A percentile compares a stretch with the other conserved stretches of the same genome.
phyloP scores from a whole-genome alignment of 2,329 filamentous ascomycete genomes.

The Aspergillus sclerotialis region DNA sequence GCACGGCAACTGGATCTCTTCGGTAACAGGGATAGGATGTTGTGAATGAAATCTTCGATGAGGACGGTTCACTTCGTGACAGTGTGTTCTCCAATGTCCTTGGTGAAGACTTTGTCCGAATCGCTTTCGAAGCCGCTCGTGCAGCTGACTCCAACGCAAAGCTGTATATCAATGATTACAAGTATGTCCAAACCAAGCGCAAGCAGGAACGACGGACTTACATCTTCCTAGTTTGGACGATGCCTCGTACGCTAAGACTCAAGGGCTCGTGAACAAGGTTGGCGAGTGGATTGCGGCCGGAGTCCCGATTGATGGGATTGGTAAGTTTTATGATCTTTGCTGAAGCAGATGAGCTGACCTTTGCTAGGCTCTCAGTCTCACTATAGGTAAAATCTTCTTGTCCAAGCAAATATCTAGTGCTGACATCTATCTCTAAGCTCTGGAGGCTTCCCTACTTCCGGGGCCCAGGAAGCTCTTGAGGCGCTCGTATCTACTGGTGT shows the following conservation, averaged over 20 bases:
- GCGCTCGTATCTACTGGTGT: conserved; percentile 45
- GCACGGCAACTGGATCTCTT: not conserved
- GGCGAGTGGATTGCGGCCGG: conserved; percentile 57
- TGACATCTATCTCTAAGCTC: conserved; percentile 13
- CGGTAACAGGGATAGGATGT: conserved; percentile 16
- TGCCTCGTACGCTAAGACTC: conserved; percentile 52
- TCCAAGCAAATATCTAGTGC: not conserved
- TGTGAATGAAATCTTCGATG: conserved; percentile 32
- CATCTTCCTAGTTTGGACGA: conserved; percentile 54
- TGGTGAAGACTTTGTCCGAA: conserved; percentile 62
- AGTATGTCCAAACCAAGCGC: conserved; percentile 18
- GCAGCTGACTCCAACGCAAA: conserved; percentile 60
- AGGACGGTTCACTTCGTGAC: conserved; percentile 52
- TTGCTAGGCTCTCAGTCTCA: conserved; percentile 49
- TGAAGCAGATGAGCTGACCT: conserved; percentile 3
- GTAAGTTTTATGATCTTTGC: conserved; percentile 10
- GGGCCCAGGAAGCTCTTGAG: conserved; percentile 36
- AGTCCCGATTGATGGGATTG: conserved; percentile 59
- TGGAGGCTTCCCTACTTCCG: conserved; percentile 19
- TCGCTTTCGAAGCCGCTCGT: conserved; percentile 63
- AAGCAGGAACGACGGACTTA: not conserved
- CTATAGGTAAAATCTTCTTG: conserved; percentile 4
- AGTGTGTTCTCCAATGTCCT: conserved; percentile 62
- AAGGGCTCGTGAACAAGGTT: conserved; percentile 51
- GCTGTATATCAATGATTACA: conserved; percentile 69